Conservation (phyloP, 345 rosid genomes). For the Ceriops zippeliana region DNA sequence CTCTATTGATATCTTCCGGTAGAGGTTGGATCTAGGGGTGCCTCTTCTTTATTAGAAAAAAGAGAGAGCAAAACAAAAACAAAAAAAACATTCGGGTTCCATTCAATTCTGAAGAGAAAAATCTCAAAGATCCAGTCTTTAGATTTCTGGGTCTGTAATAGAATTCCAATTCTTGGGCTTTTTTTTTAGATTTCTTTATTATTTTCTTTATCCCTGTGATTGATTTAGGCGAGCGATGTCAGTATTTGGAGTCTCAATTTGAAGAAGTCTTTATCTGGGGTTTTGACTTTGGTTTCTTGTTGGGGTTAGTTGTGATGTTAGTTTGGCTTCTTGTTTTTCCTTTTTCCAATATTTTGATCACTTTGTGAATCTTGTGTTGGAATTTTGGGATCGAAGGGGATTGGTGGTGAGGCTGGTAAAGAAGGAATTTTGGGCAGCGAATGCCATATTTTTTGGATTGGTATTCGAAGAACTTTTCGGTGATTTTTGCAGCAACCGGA, state of each 20-base stretch:
- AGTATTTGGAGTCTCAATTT: constrained; percentile 11
- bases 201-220: constrained; percentile 7
- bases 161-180: neutral
- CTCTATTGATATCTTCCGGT: constrained; percentile 23
- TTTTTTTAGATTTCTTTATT: neutral
- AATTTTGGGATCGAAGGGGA: constrained; percentile 9
- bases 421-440: constrained; percentile 28
- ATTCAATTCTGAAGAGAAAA: constrained; percentile 35
- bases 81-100: constrained; percentile 4
- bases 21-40: constrained; percentile 51
- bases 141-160: neutral
- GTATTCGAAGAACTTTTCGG: constrained; percentile 31
- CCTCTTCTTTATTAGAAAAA: neutral
- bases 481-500: constrained; percentile 38
- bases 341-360: neutral
- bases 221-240: neutral
- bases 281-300: constrained; percentile 13
- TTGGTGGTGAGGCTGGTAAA: neutral
- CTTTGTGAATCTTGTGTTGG: neutral
- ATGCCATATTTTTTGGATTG: constrained; percentile 37
- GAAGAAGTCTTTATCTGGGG: neutral
- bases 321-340: neutral
- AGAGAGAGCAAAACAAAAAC: too few relatives aligned
- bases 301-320: neutral
- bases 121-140: neutral